phyloP scores from a whole-genome alignment of 2,329 filamentous ascomycete species.

The Malbranchea cinnamomea region DNA sequence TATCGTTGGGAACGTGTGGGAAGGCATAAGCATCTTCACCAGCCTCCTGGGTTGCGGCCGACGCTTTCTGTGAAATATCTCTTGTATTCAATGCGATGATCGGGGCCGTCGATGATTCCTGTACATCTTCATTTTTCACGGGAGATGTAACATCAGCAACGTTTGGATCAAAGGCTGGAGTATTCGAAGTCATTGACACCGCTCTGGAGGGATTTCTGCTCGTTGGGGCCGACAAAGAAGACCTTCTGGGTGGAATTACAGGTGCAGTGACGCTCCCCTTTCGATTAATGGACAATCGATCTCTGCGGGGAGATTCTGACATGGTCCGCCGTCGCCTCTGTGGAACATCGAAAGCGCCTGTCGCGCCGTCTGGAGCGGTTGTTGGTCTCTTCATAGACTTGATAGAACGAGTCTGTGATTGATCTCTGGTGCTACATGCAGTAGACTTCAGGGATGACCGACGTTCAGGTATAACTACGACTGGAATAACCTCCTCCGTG shows the following conservation, averaged over 20 bases:
- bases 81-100: too few species aligned
- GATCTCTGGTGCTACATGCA: slow-evolving; percentile 20
- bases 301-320: slow-evolving; percentile 22
- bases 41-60: too few species aligned
- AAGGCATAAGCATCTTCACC: too few species aligned
- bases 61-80: too few species aligned
- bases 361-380: slow-evolving; percentile 20
- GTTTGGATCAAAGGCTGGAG: too few species aligned
- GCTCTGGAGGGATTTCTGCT: slow-evolving; percentile 30
- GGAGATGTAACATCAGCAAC: too few species aligned
- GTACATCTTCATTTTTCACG: too few species aligned
- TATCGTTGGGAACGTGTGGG: slow-evolving; percentile 2
- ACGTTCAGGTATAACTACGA: slow-evolving; percentile 34
- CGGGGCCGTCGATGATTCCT: too few species aligned
- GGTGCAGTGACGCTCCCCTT: slow-evolving; percentile 19
- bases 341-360: slow-evolving; percentile 19
- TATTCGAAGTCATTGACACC: slow-evolving; percentile 31
- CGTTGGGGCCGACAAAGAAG: slow-evolving; percentile 33
- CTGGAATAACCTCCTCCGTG: slow-evolving; percentile 28
- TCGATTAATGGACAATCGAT: slow-evolving; percentile 9
- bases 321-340: slow-evolving; percentile 22
- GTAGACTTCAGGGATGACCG: slow-evolving; percentile 30
- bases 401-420: slow-evolving; percentile 24
- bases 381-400: slow-evolving; percentile 23
- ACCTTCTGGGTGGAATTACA: slow-evolving; percentile 25